A percentile compares a stretch with the other conserved stretches of the same genome.
phyloP scores from a whole-genome alignment of 2,329 filamentous ascomycete species.

The Colletotrichum australisinense region DNA sequence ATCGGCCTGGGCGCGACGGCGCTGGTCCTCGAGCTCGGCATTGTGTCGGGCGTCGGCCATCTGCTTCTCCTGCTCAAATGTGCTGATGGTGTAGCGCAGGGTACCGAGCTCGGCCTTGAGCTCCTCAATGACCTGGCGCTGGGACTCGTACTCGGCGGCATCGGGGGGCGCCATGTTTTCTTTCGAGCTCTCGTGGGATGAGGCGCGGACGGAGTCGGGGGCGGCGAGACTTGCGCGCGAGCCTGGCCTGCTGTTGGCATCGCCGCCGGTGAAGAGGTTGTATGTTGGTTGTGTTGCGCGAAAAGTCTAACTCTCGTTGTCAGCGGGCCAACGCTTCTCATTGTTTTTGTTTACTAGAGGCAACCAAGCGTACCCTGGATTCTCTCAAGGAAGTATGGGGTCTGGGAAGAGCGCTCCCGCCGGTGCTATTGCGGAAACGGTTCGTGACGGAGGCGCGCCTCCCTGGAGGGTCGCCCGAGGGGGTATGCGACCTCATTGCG shows the following conservation, averaged over 20 bases:
- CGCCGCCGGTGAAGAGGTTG: constrained; percentile 68
- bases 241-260: constrained; percentile 49
- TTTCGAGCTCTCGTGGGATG: constrained; percentile 69
- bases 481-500: constrained; percentile 43
- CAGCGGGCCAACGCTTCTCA: constrained; percentile 9
- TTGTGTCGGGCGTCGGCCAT: constrained; percentile 82
- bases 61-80: constrained; percentile 88
- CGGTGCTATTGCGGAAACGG: constrained; percentile 50
- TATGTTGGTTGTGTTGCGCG: constrained; percentile 67
- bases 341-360: constrained; percentile 37
- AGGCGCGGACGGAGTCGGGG: constrained; percentile 55
- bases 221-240: constrained; percentile 53
- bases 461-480: constrained; percentile 43
- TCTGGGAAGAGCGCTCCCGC: constrained; percentile 49
- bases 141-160: constrained; percentile 69
- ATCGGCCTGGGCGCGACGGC: constrained; percentile 86
- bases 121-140: constrained; percentile 74
- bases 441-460: constrained; percentile 44
- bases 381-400: constrained; percentile 50
- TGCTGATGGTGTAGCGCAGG: constrained; percentile 87
- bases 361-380: constrained; percentile 49
- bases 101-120: constrained; percentile 91
- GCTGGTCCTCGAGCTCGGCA: constrained; percentile 84
- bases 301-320: constrained; percentile 48
- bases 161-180: constrained; percentile 70